phyloP scores from a whole-genome alignment of 768 basidiomycete genomes.

The Suillus sp. region DNA sequence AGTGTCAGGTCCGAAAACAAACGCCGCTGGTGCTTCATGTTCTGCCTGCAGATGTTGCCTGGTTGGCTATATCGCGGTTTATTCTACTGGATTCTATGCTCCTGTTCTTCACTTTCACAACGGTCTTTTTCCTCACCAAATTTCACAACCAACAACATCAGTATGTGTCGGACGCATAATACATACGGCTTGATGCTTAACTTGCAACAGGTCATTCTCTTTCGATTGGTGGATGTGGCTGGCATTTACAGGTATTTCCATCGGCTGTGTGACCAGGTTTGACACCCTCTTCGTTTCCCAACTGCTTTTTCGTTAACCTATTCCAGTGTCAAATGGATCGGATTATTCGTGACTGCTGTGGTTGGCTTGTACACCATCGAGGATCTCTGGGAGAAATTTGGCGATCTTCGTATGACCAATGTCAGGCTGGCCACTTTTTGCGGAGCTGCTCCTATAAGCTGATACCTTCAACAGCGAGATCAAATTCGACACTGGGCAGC shows the following conservation, averaged over 20 bases:
- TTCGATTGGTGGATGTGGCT: conserved; percentile 99
- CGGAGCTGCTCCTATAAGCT: neutral
- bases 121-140: conserved; percentile 91
- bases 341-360: conserved; percentile 91
- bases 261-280: conserved; percentile 93
- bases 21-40: neutral
- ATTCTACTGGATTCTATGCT: conserved; percentile 98
- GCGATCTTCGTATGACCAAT: conserved; percentile 87
- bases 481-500: conserved; percentile 93
- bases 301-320: neutral
- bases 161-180: conserved; percentile 48
- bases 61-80: conserved; percentile 96
- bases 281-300: conserved; percentile 13
- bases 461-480: conserved; percentile 56
- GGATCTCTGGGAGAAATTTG: conserved; percentile 98
- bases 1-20: conserved; percentile 25
- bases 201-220: conserved; percentile 72
- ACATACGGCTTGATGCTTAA: conserved; percentile 7
- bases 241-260: conserved; percentile 87
- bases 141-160: conserved; percentile 97
- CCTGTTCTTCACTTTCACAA: conserved; percentile 98
- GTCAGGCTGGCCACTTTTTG: conserved; percentile 48
- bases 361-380: conserved; percentile 97
- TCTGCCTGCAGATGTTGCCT: conserved; percentile 78
- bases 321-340: conserved; percentile 90